These are phyloP conservation scores for Wickerhamiella nectarea DNA, from an alignment of 805 yeast species.

Conservation along the genomic window DNA sequence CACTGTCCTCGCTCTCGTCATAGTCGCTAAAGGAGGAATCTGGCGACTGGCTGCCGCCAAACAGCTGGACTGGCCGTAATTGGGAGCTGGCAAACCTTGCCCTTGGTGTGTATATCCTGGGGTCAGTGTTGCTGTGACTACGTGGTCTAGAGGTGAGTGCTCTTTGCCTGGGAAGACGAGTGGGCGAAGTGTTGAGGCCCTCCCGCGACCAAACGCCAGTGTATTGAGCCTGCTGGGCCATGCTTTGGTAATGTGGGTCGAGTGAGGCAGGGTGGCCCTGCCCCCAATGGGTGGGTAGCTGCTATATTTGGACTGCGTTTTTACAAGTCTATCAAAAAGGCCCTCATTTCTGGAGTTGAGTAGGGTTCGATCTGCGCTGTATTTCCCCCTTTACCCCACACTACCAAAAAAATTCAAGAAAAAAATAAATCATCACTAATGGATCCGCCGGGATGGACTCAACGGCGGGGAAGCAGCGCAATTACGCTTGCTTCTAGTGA, in stretches of 20 bases:
- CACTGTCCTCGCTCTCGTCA: neutral
- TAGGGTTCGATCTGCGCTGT: too few relatives aligned
- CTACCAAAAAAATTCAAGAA: neutral
- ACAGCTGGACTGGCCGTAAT: slow-evolving; percentile 2
- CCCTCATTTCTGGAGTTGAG: too few relatives aligned
- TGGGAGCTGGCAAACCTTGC: slow-evolving; percentile 2
- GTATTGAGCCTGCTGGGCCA: slow-evolving; percentile 1
- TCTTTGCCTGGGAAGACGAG: neutral
- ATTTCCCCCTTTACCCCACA: too few relatives aligned
- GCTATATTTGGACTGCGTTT: too few relatives aligned
- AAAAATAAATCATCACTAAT: neutral
- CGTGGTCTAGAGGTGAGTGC: neutral
- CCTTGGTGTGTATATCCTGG: neutral
- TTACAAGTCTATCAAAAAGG: too few relatives aligned
- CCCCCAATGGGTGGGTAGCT: too few relatives aligned
- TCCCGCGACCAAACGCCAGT: neutral
- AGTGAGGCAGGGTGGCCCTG: neutral
- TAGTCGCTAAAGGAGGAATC: neutral
- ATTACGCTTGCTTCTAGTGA: neutral
- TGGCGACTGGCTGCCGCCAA: neutral
- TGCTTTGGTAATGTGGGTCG: neutral
- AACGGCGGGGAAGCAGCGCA: neutral
- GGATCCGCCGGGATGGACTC: neutral
- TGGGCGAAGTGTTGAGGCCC: neutral
- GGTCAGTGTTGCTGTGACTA: neutral